Evolutionary conservation across 805 yeast genomes (phyloP).

Genomic region (Sugiyamaella valdiviana): DNA sequence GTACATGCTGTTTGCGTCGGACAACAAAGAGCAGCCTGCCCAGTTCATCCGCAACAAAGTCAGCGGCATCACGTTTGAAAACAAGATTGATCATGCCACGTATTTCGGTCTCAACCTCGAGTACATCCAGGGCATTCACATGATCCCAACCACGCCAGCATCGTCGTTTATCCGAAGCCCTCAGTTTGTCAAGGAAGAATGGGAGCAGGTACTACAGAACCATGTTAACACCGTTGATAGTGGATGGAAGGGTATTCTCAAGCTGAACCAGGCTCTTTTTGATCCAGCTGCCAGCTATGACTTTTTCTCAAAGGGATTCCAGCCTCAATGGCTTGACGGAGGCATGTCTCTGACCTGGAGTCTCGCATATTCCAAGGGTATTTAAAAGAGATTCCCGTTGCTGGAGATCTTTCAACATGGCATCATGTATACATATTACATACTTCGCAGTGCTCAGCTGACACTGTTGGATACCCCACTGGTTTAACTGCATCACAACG

Average conservation of each 20-base stretch:
- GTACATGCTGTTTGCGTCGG: conserved; percentile 47
- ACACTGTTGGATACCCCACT: too few relatives aligned
- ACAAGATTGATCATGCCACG: conserved; percentile 67
- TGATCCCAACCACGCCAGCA: conserved; percentile 65
- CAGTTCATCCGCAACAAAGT: conserved; percentile 53
- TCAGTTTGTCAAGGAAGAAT: conserved; percentile 47
- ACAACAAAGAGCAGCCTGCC: conserved; percentile 49
- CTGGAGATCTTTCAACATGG: too few relatives aligned
- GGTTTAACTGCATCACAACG: neutral
- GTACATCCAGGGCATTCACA: conserved; percentile 74
- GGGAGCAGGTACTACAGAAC: conserved; percentile 45
- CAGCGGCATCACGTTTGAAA: conserved; percentile 66
- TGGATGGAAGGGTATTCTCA: conserved; percentile 62
- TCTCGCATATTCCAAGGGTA: conserved; percentile 55
- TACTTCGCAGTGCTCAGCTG: too few relatives aligned
- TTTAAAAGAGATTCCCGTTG: conserved; percentile 6
- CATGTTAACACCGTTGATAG: conserved; percentile 40
- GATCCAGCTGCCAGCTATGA: conserved; percentile 59
- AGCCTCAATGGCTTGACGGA: conserved; percentile 54
- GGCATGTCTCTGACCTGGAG: conserved; percentile 90
- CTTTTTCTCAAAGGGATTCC: conserved; percentile 56
- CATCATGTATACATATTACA: too few relatives aligned
- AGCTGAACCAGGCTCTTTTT: conserved; percentile 64
- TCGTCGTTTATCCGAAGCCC: conserved; percentile 49
- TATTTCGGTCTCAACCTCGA: conserved; percentile 59